phyloP scores from a whole-genome alignment of 169 alveolate species.

The Plasmodium coatneyi region DNA sequence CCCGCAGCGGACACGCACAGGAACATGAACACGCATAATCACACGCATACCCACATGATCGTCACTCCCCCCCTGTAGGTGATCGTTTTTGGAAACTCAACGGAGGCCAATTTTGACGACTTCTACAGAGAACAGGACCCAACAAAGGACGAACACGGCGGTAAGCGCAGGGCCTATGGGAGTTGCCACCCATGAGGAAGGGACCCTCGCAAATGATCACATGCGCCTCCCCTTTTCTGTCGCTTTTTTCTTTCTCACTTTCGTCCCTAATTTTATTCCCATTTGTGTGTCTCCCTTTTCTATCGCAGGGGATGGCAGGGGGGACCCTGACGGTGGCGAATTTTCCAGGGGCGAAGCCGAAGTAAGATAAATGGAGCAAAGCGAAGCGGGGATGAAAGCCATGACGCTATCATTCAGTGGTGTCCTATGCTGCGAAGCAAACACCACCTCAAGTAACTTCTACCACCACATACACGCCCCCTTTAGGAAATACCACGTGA shows the following conservation, averaged over 20 bases:
- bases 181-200: not conserved
- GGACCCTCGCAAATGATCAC: not conserved
- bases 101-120: conserved; percentile 70
- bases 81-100: conserved; percentile 64
- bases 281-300: not conserved
- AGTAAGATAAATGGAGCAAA: not conserved
- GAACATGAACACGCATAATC: not conserved
- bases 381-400: not conserved
- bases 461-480: not conserved
- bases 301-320: not conserved
- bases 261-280: not conserved
- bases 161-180: not conserved
- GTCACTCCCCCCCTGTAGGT: conserved; percentile 17
- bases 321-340: not conserved
- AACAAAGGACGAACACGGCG: not conserved
- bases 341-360: conserved; percentile 3
- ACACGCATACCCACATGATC: not conserved
- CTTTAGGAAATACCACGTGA: conserved; percentile 22
- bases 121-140: conserved; percentile 36
- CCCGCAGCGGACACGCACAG: not conserved
- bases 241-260: not conserved
- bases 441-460: not conserved
- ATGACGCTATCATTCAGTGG: not conserved
- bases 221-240: not conserved
- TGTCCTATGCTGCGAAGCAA: not conserved